Percentiles rank a stretch among this genome's conserved stretches.
Conservation (phyloP, 495 filamentous ascomycete species). For the Trichoderma reesei region DNA sequence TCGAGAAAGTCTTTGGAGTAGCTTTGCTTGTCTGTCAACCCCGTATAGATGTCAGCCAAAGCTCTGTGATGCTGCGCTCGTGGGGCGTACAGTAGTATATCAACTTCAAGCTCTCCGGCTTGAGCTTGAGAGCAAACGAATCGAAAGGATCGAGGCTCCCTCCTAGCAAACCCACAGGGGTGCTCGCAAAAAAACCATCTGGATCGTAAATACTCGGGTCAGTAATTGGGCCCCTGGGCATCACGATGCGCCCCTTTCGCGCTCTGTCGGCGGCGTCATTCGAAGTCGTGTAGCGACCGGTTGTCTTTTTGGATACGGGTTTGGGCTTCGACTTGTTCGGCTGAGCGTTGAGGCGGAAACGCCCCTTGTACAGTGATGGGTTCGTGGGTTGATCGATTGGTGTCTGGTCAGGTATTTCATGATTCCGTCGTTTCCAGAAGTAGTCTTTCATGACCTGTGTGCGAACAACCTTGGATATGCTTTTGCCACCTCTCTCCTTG, state of each 20-base stretch:
- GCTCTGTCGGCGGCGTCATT: neutral
- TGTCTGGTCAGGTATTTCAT: neutral
- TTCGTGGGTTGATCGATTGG: neutral
- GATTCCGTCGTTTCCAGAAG: neutral
- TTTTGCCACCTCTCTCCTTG: neutral
- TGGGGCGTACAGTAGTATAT: neutral
- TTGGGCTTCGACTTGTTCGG: neutral
- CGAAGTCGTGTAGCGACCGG: neutral
- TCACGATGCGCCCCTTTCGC: neutral
- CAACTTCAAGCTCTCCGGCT: neutral
- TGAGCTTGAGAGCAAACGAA: neutral
- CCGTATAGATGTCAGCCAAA: neutral
- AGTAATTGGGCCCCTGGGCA: neutral
- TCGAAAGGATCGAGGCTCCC: neutral
- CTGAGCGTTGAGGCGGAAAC: neutral
- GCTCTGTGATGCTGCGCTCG: neutral
- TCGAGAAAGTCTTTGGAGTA: neutral
- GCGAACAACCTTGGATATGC: neutral
- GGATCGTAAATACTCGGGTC: neutral
- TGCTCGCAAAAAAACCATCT: neutral
- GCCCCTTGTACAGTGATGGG: neutral
- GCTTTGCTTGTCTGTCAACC: neutral
- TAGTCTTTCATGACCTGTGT: slow-evolving; percentile 3
- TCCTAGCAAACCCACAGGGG: neutral
- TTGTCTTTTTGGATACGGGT: neutral